These are phyloP conservation scores for Brassica rapa DNA, from an alignment of 345 rosid species.

Conservation along the genomic window DNA sequence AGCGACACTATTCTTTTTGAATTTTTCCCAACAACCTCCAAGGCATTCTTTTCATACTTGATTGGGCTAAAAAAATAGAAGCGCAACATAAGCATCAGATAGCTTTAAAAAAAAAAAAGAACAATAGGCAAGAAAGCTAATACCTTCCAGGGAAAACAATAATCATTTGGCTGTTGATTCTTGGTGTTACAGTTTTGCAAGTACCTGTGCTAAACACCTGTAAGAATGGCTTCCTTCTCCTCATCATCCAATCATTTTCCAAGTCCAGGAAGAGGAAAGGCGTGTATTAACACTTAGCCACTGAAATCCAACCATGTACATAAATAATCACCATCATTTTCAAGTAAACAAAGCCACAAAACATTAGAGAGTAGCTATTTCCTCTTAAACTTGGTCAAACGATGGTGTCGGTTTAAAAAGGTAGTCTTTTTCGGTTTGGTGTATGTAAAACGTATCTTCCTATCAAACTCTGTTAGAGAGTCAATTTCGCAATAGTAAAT, in stretches of 20 bases:
- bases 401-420: background rate
- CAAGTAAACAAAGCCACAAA: background rate
- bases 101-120: background rate
- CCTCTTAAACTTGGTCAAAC: background rate
- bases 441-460: background rate
- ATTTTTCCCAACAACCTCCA: too few relatives aligned
- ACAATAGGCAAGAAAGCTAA: background rate
- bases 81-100: background rate
- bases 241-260: background rate
- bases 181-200: background rate
- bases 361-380: background rate
- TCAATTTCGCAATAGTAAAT: background rate
- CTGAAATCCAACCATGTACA: background rate
- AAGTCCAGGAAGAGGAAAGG: background rate
- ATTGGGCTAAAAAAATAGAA: background rate
- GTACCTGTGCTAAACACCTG: background rate
- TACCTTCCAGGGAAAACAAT: background rate
- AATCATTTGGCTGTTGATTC: background rate
- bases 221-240: background rate
- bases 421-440: background rate
- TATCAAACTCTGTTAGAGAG: background rate
- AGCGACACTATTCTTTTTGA: too few relatives aligned
- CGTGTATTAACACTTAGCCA: background rate
- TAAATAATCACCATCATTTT: background rate
- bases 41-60: too few relatives aligned